Conservation (phyloP, 2,329 filamentous ascomycete genomes). For the Xylaria polymorpha region DNA sequence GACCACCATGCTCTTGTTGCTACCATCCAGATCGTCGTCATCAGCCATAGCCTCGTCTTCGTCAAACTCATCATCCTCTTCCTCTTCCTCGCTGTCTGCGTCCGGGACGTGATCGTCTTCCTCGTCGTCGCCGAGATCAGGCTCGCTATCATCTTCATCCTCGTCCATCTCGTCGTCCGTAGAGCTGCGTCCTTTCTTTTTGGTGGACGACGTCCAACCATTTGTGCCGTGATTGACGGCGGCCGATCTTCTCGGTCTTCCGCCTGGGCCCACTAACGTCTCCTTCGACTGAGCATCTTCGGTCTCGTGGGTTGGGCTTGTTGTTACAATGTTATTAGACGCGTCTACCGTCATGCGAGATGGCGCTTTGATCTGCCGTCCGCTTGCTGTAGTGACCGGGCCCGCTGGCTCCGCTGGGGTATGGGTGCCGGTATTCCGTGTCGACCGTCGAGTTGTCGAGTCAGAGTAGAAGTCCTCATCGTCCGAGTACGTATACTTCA, state of each 20-base stretch:
- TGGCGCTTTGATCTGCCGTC: slow-evolving; percentile 81
- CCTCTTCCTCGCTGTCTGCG: slow-evolving; percentile 64
- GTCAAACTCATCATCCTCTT: slow-evolving; percentile 64
- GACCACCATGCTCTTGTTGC: slow-evolving; percentile 74
- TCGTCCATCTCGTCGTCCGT: slow-evolving; percentile 67
- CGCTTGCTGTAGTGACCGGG: slow-evolving; percentile 80
- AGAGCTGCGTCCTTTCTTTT: slow-evolving; percentile 66
- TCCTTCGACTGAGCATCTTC: slow-evolving; percentile 53
- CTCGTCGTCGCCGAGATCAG: slow-evolving; percentile 79
- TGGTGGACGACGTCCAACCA: slow-evolving; percentile 55
- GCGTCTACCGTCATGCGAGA: slow-evolving; percentile 73
- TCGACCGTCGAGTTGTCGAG: slow-evolving; percentile 73
- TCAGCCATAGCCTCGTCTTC: slow-evolving; percentile 65
- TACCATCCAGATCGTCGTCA: slow-evolving; percentile 62
- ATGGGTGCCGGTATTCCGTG: slow-evolving; percentile 77
- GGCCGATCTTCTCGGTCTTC: slow-evolving; percentile 63
- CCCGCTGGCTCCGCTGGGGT: slow-evolving; percentile 76
- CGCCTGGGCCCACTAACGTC: slow-evolving; percentile 56
- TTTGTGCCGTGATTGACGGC: slow-evolving; percentile 63
- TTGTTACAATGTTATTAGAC: slow-evolving; percentile 60
- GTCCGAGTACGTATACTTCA: slow-evolving; percentile 96
- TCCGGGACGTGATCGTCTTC: slow-evolving; percentile 75
- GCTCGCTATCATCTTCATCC: slow-evolving; percentile 77
- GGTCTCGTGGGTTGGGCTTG: slow-evolving; percentile 50
- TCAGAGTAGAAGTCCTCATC: slow-evolving; percentile 79